Evolutionary conservation across 495 filamentous ascomycete species (phyloP), one percentile per base, ranked within the genome.

Genomic region (Podospora pseudoanserina): DNA sequence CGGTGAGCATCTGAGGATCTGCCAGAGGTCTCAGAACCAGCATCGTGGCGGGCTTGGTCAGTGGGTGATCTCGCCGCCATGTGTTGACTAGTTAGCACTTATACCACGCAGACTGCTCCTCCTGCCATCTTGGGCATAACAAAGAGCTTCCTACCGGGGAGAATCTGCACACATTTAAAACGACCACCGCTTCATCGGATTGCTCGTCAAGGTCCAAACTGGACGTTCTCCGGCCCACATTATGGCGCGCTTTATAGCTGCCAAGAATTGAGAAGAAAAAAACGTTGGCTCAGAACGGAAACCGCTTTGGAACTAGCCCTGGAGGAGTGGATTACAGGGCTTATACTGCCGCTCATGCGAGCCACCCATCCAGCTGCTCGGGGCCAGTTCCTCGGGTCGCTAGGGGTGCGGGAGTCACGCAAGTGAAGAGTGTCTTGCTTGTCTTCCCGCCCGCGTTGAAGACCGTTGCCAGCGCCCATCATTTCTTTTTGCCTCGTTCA

Each of bases 281-380:
- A 20, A 20, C 26, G 56, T 27, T 59, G 56, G 56, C 16, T 59
- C 56, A 20, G 20, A 20, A 58, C 59, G 30, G 30, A 18, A 61
- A 39, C 72, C 70, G 65, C 18, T 74, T 76, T 74, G 18, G 74
- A 28, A 66, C 72, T 74, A 74, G 72, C 28, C 27, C 59, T 23
- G 23, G 23, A 23, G 61, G 27, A 7, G 49, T 18, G 59, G 56
- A 60, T 62, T 55, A 44, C 72, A 72, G 67, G 71, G 72, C 72
- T 73, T 69, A 23, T 23, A 49, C 39, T 49, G 39, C 39, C 39
- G 39, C 39, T 49, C 64, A 69, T 55, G 68, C 70, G 67, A 68
- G 72, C 67, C 68, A 71, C 67, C 61, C 65, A 70, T 65, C 74
- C 74, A 71, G 65, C 56, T 58, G 44, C 59, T 71, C 68, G 72